phyloP scores from a whole-genome alignment of 371 early-diverging fungal species.

The Dichotomocladium elegans region DNA sequence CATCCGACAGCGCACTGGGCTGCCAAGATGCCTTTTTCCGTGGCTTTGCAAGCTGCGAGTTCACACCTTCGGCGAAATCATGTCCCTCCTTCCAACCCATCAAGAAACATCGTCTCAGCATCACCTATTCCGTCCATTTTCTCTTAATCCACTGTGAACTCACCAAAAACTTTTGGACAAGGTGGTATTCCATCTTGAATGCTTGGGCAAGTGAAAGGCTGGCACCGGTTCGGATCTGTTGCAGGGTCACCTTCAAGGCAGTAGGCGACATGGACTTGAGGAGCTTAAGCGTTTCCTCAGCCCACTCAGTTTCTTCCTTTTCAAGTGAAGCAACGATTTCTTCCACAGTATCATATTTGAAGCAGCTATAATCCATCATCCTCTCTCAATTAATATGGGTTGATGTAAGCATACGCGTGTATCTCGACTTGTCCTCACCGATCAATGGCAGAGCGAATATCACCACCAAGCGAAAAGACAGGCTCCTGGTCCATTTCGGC shows the following conservation, averaged over 20 bases:
- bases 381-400: background rate
- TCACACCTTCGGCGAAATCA: conserved; percentile 91
- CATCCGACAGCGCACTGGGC: conserved; percentile 54
- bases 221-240: conserved; percentile 73
- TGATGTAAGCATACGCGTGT: background rate
- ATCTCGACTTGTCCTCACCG: conserved; percentile 20
- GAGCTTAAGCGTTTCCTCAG: conserved; percentile 60
- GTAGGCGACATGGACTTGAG: conserved; percentile 80
- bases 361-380: conserved; percentile 30
- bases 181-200: conserved; percentile 82
- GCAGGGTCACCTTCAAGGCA: conserved; percentile 84
- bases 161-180: conserved; percentile 76
- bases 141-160: conserved; percentile 53
- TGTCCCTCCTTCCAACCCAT: conserved; percentile 62
- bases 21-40: conserved; percentile 68
- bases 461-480: conserved; percentile 53
- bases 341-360: conserved; percentile 75
- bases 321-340: conserved; percentile 79
- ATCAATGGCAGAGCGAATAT: conserved; percentile 73
- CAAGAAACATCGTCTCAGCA: no score
- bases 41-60: conserved; percentile 65
- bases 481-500: conserved; percentile 38
- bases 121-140: conserved; percentile 69
- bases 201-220: conserved; percentile 68
- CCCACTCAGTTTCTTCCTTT: conserved; percentile 65